Percentiles rank a stretch among this genome's conserved stretches.
Evolutionary conservation across 2,329 filamentous ascomycete genomes (phyloP).

Genomic region (Achaetomium macrosporum): DNA sequence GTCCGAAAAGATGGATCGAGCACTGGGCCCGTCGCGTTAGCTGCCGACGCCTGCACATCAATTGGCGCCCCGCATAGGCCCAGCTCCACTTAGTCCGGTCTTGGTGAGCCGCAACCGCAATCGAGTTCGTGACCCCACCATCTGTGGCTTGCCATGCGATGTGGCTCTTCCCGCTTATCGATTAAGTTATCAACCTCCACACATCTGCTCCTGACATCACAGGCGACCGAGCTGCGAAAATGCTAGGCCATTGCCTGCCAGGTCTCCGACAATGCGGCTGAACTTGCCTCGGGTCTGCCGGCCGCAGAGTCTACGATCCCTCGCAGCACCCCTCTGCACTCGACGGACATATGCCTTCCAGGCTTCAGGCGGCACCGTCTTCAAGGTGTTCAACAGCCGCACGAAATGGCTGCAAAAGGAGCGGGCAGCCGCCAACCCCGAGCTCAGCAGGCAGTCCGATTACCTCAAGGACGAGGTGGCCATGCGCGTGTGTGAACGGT

Average conservation of each 20-base stretch:
- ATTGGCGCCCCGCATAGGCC: slow-evolving; percentile 8
- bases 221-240: slow-evolving; percentile 8
- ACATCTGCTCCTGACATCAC: not conserved
- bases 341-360: slow-evolving; percentile 68
- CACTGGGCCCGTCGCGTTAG: slow-evolving; percentile 12
- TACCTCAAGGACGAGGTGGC: slow-evolving; percentile 94
- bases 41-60: slow-evolving; percentile 4
- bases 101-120: not conserved
- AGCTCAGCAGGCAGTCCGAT: slow-evolving; percentile 73
- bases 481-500: slow-evolving; percentile 71
- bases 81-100: not conserved
- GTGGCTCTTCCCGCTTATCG: slow-evolving; percentile 6
- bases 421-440: slow-evolving; percentile 64
- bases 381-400: slow-evolving; percentile 86
- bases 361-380: slow-evolving; percentile 66
- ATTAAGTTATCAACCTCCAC: not conserved
- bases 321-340: not conserved
- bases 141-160: slow-evolving; percentile 3
- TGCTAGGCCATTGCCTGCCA: slow-evolving; percentile 17
- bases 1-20: slow-evolving; percentile 15
- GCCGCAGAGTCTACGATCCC: slow-evolving; percentile 10
- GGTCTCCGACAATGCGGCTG: slow-evolving; percentile 24
- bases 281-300: slow-evolving; percentile 17
- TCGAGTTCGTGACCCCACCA: too few relatives aligned
- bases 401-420: slow-evolving; percentile 91